Conservation (phyloP, 371 early-diverging fungal genomes). For the Apophysomyces sp. region DNA sequence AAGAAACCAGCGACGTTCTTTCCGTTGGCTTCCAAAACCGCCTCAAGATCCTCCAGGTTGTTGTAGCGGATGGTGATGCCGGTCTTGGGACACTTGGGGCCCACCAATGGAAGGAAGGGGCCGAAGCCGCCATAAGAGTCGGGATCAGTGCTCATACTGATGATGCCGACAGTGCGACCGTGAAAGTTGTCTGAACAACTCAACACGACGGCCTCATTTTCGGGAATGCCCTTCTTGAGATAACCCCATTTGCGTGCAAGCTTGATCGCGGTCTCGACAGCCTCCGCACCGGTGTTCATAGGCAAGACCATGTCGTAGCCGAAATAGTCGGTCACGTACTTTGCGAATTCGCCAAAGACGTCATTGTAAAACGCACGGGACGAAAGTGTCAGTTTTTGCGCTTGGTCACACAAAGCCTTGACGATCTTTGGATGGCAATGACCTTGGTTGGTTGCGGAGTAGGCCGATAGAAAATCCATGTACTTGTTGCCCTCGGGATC, state of each 20-base stretch:
- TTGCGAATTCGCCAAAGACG: slow-evolving; percentile 85
- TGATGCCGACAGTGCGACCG: slow-evolving; percentile 94
- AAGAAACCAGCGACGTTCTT: slow-evolving; percentile 88
- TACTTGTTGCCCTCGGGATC: slow-evolving; percentile 96
- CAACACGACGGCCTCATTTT: slow-evolving; percentile 83
- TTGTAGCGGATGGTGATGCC: slow-evolving; percentile 77
- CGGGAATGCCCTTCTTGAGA: slow-evolving; percentile 84
- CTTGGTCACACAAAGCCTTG: slow-evolving; percentile 88
- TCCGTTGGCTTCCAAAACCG: slow-evolving; percentile 80
- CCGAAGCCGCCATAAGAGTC: slow-evolving; percentile 88
- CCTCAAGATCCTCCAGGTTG: slow-evolving; percentile 85
- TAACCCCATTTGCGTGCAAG: slow-evolving; percentile 98
- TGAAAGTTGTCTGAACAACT: slow-evolving; percentile 94
- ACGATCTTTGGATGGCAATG: slow-evolving; percentile 97
- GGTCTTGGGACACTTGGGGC: slow-evolving; percentile 74
- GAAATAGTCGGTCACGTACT: slow-evolving; percentile 92
- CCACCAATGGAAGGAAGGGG: slow-evolving; percentile 90
- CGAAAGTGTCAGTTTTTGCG: slow-evolving; percentile 76
- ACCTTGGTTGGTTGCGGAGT: slow-evolving; percentile 97
- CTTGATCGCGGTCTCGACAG: slow-evolving; percentile 98
- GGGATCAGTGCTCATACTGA: slow-evolving; percentile 95
- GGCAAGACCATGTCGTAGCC: slow-evolving; percentile 97
- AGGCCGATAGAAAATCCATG: slow-evolving; percentile 96
- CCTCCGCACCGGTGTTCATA: slow-evolving; percentile 98
- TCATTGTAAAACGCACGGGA: slow-evolving; percentile 98